Conservation (phyloP, 2,329 filamentous ascomycete genomes). For the Fusarium devonianum region DNA sequence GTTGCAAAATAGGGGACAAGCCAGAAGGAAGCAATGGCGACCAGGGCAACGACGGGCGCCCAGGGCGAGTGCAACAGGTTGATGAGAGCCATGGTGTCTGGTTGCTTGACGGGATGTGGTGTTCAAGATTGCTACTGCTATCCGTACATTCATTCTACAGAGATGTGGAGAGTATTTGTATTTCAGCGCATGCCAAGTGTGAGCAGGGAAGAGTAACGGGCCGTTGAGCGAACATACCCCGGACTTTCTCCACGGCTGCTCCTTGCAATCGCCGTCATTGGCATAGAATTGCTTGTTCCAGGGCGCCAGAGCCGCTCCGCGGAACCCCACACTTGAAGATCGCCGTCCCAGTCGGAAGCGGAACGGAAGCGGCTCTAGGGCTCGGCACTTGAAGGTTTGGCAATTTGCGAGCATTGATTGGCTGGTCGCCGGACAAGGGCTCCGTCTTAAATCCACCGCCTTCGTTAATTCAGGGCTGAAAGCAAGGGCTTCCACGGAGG, state of each 20-base stretch:
- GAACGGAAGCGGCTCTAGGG: constrained; percentile 4
- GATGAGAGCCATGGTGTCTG: constrained; percentile 27
- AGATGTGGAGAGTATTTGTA: constrained; percentile 8
- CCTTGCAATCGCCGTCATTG: too few species aligned
- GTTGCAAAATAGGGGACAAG: constrained; percentile 60
- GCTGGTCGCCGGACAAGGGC: too few species aligned
- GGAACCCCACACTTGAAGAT: constrained; percentile 6
- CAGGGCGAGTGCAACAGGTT: constrained; percentile 31
- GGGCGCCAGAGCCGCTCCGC: background rate
- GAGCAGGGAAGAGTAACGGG: too few species aligned
- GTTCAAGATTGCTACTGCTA: background rate
- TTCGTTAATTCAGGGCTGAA: too few species aligned
- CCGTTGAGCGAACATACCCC: too few species aligned
- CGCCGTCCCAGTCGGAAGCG: too few species aligned
- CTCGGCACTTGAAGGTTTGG: background rate
- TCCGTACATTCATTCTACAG: background rate
- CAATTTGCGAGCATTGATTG: too few species aligned
- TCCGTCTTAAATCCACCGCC: too few species aligned
- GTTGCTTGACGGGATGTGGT: background rate
- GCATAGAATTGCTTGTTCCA: too few species aligned
- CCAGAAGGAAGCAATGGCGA: constrained; percentile 25
- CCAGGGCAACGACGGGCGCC: constrained; percentile 22
- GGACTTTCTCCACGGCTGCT: background rate
- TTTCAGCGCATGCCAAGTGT: background rate
- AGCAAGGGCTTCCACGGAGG: too few species aligned